Conservation (phyloP, 1,284 basidiomycete species). For the Stereum hirsutum region DNA sequence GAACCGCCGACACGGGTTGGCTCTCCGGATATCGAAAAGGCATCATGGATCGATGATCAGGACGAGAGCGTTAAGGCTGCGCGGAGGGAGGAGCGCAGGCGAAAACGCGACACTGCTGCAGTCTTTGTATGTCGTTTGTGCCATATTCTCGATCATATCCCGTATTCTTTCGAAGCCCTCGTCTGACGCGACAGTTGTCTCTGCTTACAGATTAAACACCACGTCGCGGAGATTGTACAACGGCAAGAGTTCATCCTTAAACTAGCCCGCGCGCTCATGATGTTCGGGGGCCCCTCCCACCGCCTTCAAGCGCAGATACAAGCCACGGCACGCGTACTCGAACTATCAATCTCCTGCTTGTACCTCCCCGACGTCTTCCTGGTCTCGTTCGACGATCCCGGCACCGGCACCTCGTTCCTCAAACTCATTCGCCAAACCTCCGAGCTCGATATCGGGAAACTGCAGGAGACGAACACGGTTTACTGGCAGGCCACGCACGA, state of each 20-base stretch:
- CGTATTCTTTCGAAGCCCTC: conserved; percentile 50
- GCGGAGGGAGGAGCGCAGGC: too few species aligned
- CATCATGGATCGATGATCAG: conserved; percentile 25
- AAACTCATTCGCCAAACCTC: conserved; percentile 78
- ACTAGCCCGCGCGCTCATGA: conserved; percentile 86
- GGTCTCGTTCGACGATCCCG: conserved; percentile 75
- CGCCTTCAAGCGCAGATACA: conserved; percentile 83
- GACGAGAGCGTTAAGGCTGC: conserved; percentile 47
- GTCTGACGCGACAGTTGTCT: too few species aligned
- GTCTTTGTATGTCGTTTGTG: too few species aligned
- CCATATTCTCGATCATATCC: too few species aligned
- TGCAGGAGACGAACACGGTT: conserved; percentile 66
- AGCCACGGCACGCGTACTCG: conserved; percentile 81
- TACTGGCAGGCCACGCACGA: conserved; percentile 93
- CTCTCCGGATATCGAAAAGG: too few species aligned
- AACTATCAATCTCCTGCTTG: conserved; percentile 77
- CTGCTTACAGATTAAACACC: conserved; percentile 88
- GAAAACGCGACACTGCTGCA: too few species aligned
- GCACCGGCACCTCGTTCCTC: conserved; percentile 81
- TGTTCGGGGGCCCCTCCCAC: conserved; percentile 91
- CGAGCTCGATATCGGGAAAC: conserved; percentile 69
- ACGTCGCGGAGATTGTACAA: conserved; percentile 64
- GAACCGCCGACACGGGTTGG: too few species aligned
- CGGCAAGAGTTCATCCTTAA: conserved; percentile 90
- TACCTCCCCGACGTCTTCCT: conserved; percentile 83